These are phyloP conservation scores for Calocybe gambosa DNA, from an alignment of 1,284 basidiomycete species.

Conservation along the genomic window DNA sequence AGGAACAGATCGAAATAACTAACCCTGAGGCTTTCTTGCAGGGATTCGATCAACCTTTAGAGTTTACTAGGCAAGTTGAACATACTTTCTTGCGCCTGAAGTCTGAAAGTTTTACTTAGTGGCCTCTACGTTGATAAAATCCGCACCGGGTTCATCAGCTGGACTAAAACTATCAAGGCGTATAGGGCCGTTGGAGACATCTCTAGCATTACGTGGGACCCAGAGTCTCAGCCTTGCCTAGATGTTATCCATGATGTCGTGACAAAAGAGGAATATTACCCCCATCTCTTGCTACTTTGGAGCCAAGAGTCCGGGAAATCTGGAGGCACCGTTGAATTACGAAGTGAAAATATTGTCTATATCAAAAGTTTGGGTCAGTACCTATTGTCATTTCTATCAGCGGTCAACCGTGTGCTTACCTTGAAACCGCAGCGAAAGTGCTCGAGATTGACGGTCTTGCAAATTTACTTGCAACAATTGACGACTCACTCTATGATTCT, in stretches of 20 bases:
- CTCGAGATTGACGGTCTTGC: conserved; percentile 54
- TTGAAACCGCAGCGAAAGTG: conserved; percentile 48
- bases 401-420: conserved; percentile 6
- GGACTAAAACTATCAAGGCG: conserved; percentile 70
- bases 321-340: conserved; percentile 45
- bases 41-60: conserved; percentile 36
- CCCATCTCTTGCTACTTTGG: conserved; percentile 54
- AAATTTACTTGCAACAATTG: conserved; percentile 47
- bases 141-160: conserved; percentile 81
- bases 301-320: conserved; percentile 65
- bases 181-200: conserved; percentile 50
- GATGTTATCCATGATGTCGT: conserved; percentile 50
- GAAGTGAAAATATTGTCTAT: conserved; percentile 60
- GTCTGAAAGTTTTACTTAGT: conserved; percentile 21
- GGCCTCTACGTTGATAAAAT: conserved; percentile 73
- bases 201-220: conserved; percentile 62
- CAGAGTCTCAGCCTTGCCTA: conserved; percentile 53
- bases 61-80: conserved; percentile 25
- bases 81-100: background rate
- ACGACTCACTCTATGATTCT: conserved; percentile 56
- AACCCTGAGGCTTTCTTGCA: conserved; percentile 44
- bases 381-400: conserved; percentile 3
- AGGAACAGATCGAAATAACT: conserved; percentile 45
- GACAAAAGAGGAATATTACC: conserved; percentile 53
- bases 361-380: conserved; percentile 63